These are phyloP conservation scores for Chimonanthus praecox DNA, from an alignment of 164 flowering plant species.

Conservation along the genomic window DNA sequence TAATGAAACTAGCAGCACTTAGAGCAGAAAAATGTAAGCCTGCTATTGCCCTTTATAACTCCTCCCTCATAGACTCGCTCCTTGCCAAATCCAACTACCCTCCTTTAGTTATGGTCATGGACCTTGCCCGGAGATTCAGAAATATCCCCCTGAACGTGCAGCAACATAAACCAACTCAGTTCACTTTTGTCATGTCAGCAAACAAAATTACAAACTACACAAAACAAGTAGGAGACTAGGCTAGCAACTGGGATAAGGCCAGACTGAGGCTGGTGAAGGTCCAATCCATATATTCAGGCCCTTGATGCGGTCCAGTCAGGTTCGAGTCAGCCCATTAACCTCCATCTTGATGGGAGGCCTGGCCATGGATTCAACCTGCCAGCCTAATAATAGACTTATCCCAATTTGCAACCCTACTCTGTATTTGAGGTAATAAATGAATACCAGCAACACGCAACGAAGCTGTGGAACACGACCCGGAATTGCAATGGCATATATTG, in stretches of 20 bases:
- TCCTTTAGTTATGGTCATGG: constrained; percentile 36
- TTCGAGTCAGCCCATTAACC: not conserved
- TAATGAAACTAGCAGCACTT: not conserved
- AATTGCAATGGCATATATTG: constrained; percentile 78
- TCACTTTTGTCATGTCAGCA: too few relatives aligned
- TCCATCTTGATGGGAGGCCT: too few relatives aligned
- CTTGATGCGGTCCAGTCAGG: not conserved
- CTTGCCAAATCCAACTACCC: constrained; percentile 9
- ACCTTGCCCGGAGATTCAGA: constrained; percentile 65
- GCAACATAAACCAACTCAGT: not conserved
- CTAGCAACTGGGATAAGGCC: not conserved
- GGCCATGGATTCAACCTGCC: not conserved
- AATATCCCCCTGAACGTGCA: constrained; percentile 63
- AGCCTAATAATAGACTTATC: too few relatives aligned
- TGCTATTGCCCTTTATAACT: not conserved
- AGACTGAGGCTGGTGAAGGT: not conserved
- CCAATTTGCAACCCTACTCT: not conserved
- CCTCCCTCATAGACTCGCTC: not conserved
- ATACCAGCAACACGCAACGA: constrained; percentile 80
- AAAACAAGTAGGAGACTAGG: not conserved
- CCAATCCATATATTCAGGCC: not conserved
- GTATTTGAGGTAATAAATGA: not conserved
- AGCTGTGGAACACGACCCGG: constrained; percentile 79
- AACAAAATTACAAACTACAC: too few relatives aligned
- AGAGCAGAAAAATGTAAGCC: not conserved